These are phyloP conservation scores for Coffea eugenioides DNA, from an alignment of 257 asterid species.

Conservation along the genomic window DNA sequence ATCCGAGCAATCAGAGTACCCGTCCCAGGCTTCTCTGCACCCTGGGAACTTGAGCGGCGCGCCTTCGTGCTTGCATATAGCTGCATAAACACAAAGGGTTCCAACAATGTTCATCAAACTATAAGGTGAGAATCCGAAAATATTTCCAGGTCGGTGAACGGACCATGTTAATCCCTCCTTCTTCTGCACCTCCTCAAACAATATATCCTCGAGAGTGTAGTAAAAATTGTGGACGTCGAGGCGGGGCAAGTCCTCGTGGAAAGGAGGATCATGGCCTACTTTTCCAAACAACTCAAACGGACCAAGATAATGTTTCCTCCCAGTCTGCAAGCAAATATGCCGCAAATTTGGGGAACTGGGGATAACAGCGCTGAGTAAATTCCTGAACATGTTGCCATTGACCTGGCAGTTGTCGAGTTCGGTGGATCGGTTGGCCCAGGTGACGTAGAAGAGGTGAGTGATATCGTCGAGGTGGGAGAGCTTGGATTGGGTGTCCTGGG, in stretches of 20 bases:
- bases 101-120: constrained; percentile 85
- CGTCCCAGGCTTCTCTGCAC: constrained; percentile 65
- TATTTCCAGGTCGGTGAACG: constrained; percentile 71
- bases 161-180: constrained; percentile 83
- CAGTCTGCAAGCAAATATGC: constrained; percentile 78
- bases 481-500: constrained; percentile 48
- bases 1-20: constrained; percentile 72
- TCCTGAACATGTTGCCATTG: constrained; percentile 70
- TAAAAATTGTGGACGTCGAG: constrained; percentile 57
- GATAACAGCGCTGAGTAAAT: constrained; percentile 51
- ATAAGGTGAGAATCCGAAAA: constrained; percentile 77
- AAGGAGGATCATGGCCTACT: constrained; percentile 64
- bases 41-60: constrained; percentile 73
- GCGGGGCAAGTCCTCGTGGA: constrained; percentile 70
- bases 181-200: constrained; percentile 60
- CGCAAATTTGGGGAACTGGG: constrained; percentile 68
- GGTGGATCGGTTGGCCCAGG: constrained; percentile 65
- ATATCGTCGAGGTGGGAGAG: constrained; percentile 59
- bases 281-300: constrained; percentile 53
- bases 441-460: constrained; percentile 75
- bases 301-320: constrained; percentile 76
- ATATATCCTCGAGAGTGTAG: constrained; percentile 65
- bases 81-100: constrained; percentile 76
- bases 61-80: constrained; percentile 85
- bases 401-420: constrained; percentile 70